These are phyloP conservation scores for Verticillium nonalfalfae DNA, from an alignment of 2,329 filamentous ascomycete species.

Conservation along the genomic window DNA sequence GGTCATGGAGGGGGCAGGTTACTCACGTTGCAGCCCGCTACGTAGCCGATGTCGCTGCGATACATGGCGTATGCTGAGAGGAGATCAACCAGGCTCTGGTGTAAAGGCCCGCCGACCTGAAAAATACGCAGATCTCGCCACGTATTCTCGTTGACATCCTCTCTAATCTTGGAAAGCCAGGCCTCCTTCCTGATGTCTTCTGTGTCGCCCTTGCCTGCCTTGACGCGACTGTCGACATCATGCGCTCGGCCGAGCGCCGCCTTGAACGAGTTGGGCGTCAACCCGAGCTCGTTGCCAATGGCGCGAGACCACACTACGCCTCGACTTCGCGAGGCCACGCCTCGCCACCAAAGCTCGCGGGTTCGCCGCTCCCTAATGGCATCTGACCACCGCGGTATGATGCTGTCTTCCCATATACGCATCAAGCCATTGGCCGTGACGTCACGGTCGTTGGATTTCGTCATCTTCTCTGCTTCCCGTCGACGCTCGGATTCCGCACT, in stretches of 20 bases:
- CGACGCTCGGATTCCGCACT: constrained; percentile 55
- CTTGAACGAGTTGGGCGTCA: constrained; percentile 61
- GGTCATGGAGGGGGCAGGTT: background rate
- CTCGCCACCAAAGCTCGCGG: constrained; percentile 77
- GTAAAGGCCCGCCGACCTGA: constrained; percentile 56
- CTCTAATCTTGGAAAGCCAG: constrained; percentile 58
- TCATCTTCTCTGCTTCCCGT: constrained; percentile 45
- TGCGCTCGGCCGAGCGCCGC: constrained; percentile 64
- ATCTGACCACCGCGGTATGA: constrained; percentile 69
- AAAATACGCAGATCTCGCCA: constrained; percentile 72
- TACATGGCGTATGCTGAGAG: constrained; percentile 78
- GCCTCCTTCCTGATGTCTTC: constrained; percentile 50
- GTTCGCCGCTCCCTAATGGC: constrained; percentile 64
- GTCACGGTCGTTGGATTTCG: constrained; percentile 47
- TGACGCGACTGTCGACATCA: constrained; percentile 52
- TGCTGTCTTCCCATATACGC: constrained; percentile 68
- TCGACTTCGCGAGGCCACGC: constrained; percentile 64
- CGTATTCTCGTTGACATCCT: constrained; percentile 57
- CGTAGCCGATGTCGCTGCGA: constrained; percentile 73
- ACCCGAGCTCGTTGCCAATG: constrained; percentile 66
- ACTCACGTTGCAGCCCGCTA: constrained; percentile 68
- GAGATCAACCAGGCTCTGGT: constrained; percentile 63
- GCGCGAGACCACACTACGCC: constrained; percentile 64
- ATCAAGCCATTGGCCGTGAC: constrained; percentile 47
- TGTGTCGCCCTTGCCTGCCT: constrained; percentile 39